Evolutionary conservation across 192 early-diverging fungal species (phyloP), one percentile per base, ranked within the genome.

Genomic region (Umbelopsis sp.): DNA sequence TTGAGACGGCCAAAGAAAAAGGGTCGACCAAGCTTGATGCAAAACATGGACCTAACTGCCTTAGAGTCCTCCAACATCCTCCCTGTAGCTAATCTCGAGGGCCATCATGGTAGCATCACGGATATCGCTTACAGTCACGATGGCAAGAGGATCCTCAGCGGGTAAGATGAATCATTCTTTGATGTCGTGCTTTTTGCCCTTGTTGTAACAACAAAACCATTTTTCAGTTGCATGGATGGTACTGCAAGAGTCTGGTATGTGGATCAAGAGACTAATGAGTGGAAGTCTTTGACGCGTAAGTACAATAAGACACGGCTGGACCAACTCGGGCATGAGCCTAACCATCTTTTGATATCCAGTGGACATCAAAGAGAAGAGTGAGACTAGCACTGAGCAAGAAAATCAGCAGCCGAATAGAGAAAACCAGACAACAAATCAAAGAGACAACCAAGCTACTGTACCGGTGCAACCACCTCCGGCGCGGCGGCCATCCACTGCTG

Each of bases 191-290:
- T 46, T 46, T 48, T 48, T 3, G n/a, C 25, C 3, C n/a, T 44
- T 27, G 22, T 46, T 11, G n/a, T 50, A 49, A 20, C 49, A 21
- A 12, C 7, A 13, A 22, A 21, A n/a, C n/a, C n/a, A 33, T 48
- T 33, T 30, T 25, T 3, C 8, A 77, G 71, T 8, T 91, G 87
- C 12, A 82, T 83, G 15, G 94, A 97, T 73, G 94, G 95, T 13
- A 92, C 89, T 10, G 89, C 87, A 1, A 87, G 84, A 58, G 84
- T 95, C 4, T 96, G 91, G 91, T 81, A 78, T 22, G 89, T 84
- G 52, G 74, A 85, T 49, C 77, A 76, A 33, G 69, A 68, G 1
- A 82, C 72, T 27, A 73, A 80, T 16, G 73, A 77, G 68, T 95
- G 92, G 93, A 79, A 72, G 0, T 85, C 86, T 7, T 76, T 88